Conservation (phyloP, 1,284 basidiomycete species). For the Pterula multifida region DNA sequence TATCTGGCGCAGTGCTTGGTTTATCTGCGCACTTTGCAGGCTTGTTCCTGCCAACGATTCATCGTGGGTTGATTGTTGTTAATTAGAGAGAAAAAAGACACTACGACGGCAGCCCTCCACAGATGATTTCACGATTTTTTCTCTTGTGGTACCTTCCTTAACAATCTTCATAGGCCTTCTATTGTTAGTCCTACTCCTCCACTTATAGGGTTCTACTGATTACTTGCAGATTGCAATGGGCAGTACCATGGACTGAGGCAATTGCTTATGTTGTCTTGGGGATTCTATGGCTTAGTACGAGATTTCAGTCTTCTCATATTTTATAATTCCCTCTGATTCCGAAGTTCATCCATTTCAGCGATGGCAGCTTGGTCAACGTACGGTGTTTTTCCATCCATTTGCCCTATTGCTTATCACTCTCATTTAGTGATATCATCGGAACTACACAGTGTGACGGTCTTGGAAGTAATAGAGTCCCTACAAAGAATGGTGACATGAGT, state of each 20-base stretch:
- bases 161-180: conserved; percentile 49
- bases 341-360: conserved; percentile 25
- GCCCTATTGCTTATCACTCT: conserved; percentile 4
- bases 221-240: conserved; percentile 41
- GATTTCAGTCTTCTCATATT: too few species aligned
- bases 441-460: conserved; percentile 48
- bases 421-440: conserved; percentile 55
- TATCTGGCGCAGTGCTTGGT: conserved; percentile 57
- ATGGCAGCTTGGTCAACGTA: conserved; percentile 67
- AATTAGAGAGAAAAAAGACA: too few species aligned
- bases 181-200: conserved; percentile 27
- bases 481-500: conserved; percentile 50
- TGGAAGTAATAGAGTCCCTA: conserved; percentile 29
- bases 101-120: conserved; percentile 6
- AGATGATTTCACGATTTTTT: conserved; percentile 62
- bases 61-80: conserved; percentile 41
- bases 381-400: too few species aligned
- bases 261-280: conserved; percentile 40
- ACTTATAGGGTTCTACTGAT: conserved; percentile 4
- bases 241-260: conserved; percentile 52
- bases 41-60: conserved; percentile 50
- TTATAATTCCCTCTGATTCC: conserved; percentile 4
- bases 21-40: conserved; percentile 51
- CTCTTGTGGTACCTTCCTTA: conserved; percentile 47
- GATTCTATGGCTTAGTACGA: conserved; percentile 52